Evolutionary conservation across 192 early-diverging fungal species (phyloP).

Genomic region (Coemansia sp.): DNA sequence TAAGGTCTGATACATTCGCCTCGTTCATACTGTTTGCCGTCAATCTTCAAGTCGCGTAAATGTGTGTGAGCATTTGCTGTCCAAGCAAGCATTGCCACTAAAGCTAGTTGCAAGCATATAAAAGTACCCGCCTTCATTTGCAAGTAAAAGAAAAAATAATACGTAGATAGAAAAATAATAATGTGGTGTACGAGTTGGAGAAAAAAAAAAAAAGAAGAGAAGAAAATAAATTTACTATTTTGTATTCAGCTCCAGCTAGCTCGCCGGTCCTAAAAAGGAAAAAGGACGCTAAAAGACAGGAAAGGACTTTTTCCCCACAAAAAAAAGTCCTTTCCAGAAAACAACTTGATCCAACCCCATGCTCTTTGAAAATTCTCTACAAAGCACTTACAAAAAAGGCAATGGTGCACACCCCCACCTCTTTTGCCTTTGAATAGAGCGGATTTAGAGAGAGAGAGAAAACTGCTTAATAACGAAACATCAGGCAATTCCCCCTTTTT

Average conservation of each 20-base stretch:
- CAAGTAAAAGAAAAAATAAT: background rate
- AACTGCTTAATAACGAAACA: background rate
- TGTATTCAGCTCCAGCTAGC: background rate
- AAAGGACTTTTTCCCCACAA: background rate
- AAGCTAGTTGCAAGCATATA: background rate
- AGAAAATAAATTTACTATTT: background rate
- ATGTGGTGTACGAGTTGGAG: background rate
- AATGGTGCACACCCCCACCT: background rate
- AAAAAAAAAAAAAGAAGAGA: background rate
- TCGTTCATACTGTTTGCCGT: background rate
- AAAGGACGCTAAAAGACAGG: background rate
- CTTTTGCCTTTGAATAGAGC: background rate
- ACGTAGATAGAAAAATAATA: background rate
- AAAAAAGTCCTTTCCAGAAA: background rate
- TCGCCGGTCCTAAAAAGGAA: background rate
- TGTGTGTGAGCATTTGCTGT: background rate
- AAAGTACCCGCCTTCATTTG: background rate
- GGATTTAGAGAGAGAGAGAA: background rate
- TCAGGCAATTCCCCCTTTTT: background rate
- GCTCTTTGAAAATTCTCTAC: background rate
- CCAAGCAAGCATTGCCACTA: background rate
- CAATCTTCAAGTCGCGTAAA: constrained; percentile 6
- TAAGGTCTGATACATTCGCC: background rate
- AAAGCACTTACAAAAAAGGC: background rate
- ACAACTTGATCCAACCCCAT: background rate